phyloP scores from a whole-genome alignment of 371 early-diverging fungal genomes.

The Mucor ambiguus region DNA sequence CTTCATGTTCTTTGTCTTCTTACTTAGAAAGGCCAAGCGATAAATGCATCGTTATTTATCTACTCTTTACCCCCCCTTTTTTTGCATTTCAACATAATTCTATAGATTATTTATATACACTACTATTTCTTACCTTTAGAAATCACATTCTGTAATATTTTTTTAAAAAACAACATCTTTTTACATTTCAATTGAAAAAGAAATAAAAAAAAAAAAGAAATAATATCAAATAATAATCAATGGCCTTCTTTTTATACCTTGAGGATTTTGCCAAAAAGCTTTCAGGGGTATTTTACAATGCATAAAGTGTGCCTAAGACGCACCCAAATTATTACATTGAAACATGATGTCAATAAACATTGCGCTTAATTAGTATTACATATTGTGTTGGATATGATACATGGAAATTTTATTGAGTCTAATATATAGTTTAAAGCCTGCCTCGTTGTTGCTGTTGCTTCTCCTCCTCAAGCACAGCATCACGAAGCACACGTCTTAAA shows the following conservation, averaged over 20 bases:
- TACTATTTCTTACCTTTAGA: not conserved
- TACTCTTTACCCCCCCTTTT: conserved; percentile 4
- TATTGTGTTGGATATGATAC: not conserved
- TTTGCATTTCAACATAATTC: conserved; percentile 1
- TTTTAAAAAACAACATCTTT: conserved; percentile 1
- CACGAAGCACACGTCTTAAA: conserved; percentile 42
- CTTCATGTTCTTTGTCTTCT: conserved; percentile 51
- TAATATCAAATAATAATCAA: not conserved
- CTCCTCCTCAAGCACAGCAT: not conserved
- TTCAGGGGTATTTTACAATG: not conserved
- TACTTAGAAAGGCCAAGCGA: conserved; percentile 49
- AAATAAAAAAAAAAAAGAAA: not conserved
- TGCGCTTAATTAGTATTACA: no score
- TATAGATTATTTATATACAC: conserved; percentile 5
- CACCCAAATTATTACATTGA: no score
- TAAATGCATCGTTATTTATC: conserved; percentile 15
- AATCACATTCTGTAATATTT: not conserved
- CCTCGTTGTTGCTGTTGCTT: conserved; percentile 3
- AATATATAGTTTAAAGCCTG: not conserved
- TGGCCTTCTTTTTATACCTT: not conserved
- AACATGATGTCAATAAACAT: no score
- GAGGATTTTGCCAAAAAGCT: not conserved
- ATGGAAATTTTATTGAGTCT: not conserved
- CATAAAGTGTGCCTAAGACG: not conserved
- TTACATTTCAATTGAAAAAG: not conserved